Conservation (phyloP, 257 asterid genomes). For the Capsicum pubescens region DNA sequence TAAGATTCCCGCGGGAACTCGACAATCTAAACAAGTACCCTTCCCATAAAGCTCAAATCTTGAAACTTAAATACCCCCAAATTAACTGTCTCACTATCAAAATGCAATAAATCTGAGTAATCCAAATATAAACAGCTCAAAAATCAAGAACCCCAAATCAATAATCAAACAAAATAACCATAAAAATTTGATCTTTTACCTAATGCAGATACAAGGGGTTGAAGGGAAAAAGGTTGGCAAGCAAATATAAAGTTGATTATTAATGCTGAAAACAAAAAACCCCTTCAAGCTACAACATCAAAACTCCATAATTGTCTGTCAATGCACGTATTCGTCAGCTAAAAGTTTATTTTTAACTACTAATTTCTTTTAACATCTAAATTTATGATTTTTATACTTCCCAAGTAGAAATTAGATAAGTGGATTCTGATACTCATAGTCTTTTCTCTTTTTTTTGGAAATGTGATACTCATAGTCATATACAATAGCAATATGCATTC, state of each 20-base stretch:
- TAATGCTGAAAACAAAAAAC: conserved; percentile 49
- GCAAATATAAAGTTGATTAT: conserved; percentile 70
- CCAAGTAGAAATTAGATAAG: background rate
- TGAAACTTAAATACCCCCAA: too few relatives aligned
- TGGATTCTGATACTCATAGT: background rate
- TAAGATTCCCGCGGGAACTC: too few relatives aligned
- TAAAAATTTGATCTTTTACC: conserved; percentile 40
- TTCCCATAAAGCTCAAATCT: too few relatives aligned
- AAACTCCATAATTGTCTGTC: conserved; percentile 43
- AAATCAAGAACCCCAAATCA: background rate
- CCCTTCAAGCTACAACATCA: conserved; percentile 69
- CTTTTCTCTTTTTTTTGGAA: too few relatives aligned
- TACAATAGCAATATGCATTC: background rate
- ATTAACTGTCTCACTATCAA: too few relatives aligned
- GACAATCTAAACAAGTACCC: too few relatives aligned
- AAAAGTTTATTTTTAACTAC: background rate
- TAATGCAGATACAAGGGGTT: conserved; percentile 75
- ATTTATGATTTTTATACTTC: background rate
- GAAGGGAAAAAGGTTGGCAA: conserved; percentile 76
- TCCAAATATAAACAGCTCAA: conserved; percentile 21
- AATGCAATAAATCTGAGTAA: background rate
- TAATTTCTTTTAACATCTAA: background rate
- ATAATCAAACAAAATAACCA: background rate
- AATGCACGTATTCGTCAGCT: background rate
- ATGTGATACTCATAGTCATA: background rate